Evolutionary conservation across 345 rosid species (phyloP), one percentile per base, ranked within the genome.

Genomic region (Eucalyptus victrix): DNA sequence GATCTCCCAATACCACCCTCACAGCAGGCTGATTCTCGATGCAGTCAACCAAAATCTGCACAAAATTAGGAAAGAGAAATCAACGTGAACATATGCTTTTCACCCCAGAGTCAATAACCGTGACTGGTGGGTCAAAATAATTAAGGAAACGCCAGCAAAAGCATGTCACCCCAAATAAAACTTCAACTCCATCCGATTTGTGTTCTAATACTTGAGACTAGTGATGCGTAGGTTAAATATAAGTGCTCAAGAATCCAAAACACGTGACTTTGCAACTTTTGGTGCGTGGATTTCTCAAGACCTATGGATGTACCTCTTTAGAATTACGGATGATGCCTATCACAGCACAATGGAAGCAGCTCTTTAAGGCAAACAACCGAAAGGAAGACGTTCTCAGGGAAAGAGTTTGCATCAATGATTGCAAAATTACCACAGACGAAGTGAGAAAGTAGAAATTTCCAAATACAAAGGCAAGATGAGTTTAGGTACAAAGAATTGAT

Each of bases 11-110:
- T 28, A 72, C 91, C 89, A 97, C 90, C 42, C 90, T 93, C 80
- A 91, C 94, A 3, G 90, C 80, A 49, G 98, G 97, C 89, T 91
- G 90, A 32, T 94, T 93, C 51, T 95, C 98, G 12, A 97, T 90
- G 94, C 93, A 92, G 89, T 90, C 90, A 17, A 96, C 94, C 56
- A 80, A 88, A 34, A 96, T 91, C 99, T 96, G 96, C 90, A 69
- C 86, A 65, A n/a, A 42, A 45, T 49, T 60, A n/a, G 24, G 26
- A 14, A 47, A 7, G 21, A n/a, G 23, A 21, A n/a, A 86, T 51
- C 58, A 80, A 69, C 12, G 42, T 49, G 65, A 72, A 45, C 2
- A 53, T 6, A 37, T 44, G 12, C 12, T 42, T 87, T 87, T n/a
- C 10, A 34, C 37, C 44, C 45, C 21, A 37, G 37, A 45, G 47